A percentile compares a stretch with the other conserved stretches of the same genome.
Conservation (phyloP, 163 green algal species). For the Trebouxia gelatinosa region DNA sequence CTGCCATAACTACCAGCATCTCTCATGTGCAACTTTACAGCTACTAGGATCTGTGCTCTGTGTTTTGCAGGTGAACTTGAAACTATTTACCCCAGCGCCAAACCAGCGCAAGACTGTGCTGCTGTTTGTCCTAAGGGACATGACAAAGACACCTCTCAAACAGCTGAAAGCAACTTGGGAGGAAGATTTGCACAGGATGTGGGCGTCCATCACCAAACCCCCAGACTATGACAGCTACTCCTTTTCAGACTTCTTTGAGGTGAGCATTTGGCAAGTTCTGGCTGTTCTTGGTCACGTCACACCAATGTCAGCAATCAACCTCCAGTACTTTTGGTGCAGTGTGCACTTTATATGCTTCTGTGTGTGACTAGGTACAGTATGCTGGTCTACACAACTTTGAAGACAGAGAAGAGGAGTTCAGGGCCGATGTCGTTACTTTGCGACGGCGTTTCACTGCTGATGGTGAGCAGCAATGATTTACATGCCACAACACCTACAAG, state of each 20-base stretch:
- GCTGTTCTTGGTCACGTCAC: not conserved
- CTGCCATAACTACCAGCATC: no score
- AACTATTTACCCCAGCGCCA: slow-evolving; percentile 88
- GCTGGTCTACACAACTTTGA: slow-evolving; percentile 92
- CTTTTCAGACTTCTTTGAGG: slow-evolving; percentile 93
- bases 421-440: slow-evolving; percentile 72
- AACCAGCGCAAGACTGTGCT: slow-evolving; percentile 78
- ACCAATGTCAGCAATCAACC: not conserved
- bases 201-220: slow-evolving; percentile 89
- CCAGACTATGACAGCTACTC: slow-evolving; percentile 60
- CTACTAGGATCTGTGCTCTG: not conserved
- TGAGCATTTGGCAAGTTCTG: no score
- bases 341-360: not conserved
- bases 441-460: slow-evolving; percentile 72
- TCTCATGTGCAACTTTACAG: no score
- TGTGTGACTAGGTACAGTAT: slow-evolving; percentile 76
- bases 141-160: slow-evolving; percentile 87
- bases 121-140: slow-evolving; percentile 98
- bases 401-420: slow-evolving; percentile 91
- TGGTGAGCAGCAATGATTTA: slow-evolving; percentile 35
- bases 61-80: slow-evolving; percentile 88
- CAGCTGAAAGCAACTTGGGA: slow-evolving; percentile 77
- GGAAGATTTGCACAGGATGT: slow-evolving; percentile 89
- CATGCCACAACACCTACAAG: no score
- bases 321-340: not conserved